These are phyloP conservation scores for Solanum ahanhuiri DNA, from an alignment of 257 asterid genomes.

Conservation along the genomic window DNA sequence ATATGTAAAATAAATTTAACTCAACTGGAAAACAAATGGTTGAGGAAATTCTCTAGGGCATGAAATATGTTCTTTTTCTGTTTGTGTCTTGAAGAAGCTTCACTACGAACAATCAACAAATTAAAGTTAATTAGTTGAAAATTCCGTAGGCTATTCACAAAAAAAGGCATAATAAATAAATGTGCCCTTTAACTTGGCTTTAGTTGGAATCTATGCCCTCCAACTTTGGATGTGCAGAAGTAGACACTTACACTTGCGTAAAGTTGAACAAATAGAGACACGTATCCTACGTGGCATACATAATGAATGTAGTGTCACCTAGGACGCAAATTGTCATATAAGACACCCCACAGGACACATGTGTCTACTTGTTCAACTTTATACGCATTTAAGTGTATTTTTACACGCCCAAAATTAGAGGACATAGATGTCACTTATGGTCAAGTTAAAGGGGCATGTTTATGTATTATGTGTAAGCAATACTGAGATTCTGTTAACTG, in stretches of 20 bases:
- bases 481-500: not conserved
- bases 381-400: no score
- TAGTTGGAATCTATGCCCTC: not conserved
- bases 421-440: not conserved
- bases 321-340: not conserved
- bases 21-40: not conserved
- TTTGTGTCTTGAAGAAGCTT: not conserved
- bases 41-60: not conserved
- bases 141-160: not conserved
- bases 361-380: not conserved
- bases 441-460: not conserved
- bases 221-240: no score
- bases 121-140: not conserved
- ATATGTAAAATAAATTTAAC: not conserved
- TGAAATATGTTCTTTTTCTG: not conserved
- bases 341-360: not conserved
- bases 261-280: not conserved
- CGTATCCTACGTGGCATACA: not conserved
- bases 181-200: not conserved
- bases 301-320: not conserved
- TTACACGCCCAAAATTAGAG: not conserved
- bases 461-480: no score
- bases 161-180: no score
- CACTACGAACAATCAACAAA: not conserved
- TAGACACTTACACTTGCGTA: not conserved